Evolutionary conservation across 441 rosid species (phyloP).

Genomic region (Populus hybrid): DNA sequence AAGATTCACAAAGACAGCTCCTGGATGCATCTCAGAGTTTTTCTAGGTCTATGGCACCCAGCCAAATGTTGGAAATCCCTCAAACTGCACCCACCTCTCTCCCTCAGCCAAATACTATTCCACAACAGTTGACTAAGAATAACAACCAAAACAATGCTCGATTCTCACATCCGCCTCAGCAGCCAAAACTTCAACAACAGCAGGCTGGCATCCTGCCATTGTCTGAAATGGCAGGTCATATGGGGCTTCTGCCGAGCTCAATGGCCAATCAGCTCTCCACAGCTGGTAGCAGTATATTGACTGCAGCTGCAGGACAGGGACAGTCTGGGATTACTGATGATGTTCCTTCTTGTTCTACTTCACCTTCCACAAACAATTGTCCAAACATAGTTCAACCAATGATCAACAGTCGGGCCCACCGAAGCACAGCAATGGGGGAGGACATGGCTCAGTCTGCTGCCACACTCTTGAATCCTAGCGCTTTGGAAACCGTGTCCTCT

Average conservation of each 20-base stretch:
- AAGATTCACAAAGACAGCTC: constrained; percentile 48
- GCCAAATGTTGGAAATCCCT: constrained; percentile 45
- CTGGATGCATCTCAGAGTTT: constrained; percentile 53
- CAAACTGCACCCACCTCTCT: constrained; percentile 32
- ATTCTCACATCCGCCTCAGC: constrained; percentile 43
- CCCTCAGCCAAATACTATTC: constrained; percentile 39
- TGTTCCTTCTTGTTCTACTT: constrained; percentile 57
- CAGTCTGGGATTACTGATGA: constrained; percentile 58
- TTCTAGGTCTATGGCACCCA: constrained; percentile 39
- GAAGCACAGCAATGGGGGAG: constrained; percentile 35
- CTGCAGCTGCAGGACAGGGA: constrained; percentile 38
- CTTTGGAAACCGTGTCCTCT: constrained; percentile 39
- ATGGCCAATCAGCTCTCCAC: constrained; percentile 33
- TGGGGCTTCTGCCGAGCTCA: constrained; percentile 31
- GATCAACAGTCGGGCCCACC: constrained; percentile 30
- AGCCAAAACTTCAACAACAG: constrained; percentile 41
- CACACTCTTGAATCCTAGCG: constrained; percentile 35
- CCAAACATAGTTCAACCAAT: constrained; percentile 33
- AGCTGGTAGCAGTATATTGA: constrained; percentile 33
- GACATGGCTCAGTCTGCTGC: constrained; percentile 51
- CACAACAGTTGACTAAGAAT: constrained; percentile 44
- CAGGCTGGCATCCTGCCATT: constrained; percentile 27
- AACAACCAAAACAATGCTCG: constrained; percentile 35
- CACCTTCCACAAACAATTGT: constrained; percentile 49
- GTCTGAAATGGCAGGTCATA: constrained; percentile 40